A percentile compares a stretch with the other conserved stretches of the same genome.
Evolutionary conservation across 768 basidiomycete genomes (phyloP).

Genomic region (Suillus luteus): DNA sequence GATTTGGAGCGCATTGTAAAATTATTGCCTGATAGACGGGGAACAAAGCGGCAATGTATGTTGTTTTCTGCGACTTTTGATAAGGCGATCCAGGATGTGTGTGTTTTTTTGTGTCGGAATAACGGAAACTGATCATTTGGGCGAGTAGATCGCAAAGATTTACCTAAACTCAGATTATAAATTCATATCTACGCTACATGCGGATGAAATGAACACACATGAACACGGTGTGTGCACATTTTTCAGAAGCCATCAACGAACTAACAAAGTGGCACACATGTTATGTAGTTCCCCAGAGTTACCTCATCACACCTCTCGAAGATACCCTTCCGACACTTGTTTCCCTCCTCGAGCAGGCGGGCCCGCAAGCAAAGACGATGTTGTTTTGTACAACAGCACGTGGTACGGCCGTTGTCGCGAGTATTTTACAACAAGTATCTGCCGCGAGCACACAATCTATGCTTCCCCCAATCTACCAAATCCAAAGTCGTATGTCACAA

Average conservation of each 20-base stretch:
- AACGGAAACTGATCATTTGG: neutral
- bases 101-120: neutral
- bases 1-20: conserved; percentile 65
- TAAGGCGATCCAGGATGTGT: conserved; percentile 59
- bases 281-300: conserved; percentile 47
- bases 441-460: conserved; percentile 21
- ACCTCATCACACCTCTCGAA: conserved; percentile 42
- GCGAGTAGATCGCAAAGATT: conserved; percentile 27
- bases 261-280: neutral
- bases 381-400: conserved; percentile 71
- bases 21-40: conserved; percentile 42
- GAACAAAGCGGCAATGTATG: conserved; percentile 64
- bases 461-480: conserved; percentile 47
- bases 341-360: conserved; percentile 41
- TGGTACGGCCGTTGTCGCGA: conserved; percentile 46
- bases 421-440: conserved; percentile 28
- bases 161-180: conserved; percentile 31
- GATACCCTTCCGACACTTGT: conserved; percentile 44
- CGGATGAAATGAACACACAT: conserved; percentile 62
- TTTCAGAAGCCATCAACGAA: neutral
- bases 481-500: conserved; percentile 62
- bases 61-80: conserved; percentile 78
- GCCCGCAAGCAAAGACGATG: conserved; percentile 46
- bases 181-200: conserved; percentile 60
- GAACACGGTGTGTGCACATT: conserved; percentile 46